Percentiles rank a stretch among this genome's conserved stretches.
These are phyloP conservation scores for Pelargonium cotyledonis DNA, from an alignment of 441 rosid species.

Conservation along the genomic window DNA sequence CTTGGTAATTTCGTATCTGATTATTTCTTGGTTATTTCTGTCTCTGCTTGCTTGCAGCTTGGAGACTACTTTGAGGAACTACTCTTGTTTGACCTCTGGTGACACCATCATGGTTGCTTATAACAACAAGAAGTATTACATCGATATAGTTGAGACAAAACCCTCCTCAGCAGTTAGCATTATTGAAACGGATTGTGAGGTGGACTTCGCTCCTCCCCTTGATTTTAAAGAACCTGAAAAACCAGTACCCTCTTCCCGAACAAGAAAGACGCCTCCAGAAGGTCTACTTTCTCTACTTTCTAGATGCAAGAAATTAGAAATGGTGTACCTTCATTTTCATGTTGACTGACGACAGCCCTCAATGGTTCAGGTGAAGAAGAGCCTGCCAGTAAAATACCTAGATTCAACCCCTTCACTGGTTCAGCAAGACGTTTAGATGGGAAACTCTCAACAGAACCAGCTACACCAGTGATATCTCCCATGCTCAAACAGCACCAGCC, in stretches of 20 bases:
- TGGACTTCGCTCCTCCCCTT: conserved; percentile 64
- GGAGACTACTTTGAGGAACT: conserved; percentile 60
- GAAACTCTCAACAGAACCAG: conserved; percentile 24
- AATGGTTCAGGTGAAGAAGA: conserved; percentile 37
- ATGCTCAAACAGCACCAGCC: conserved; percentile 21
- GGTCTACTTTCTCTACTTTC: not conserved
- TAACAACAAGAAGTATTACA: conserved; percentile 53
- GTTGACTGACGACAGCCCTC: not conserved
- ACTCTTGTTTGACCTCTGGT: conserved; percentile 61
- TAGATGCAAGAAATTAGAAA: too few species aligned
- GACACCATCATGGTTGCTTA: conserved; percentile 63
- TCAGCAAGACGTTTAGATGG: conserved; percentile 53
- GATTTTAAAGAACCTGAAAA: conserved; percentile 57
- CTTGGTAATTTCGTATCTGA: not conserved
- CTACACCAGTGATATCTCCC: conserved; percentile 18
- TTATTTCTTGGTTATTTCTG: conserved; percentile 2
- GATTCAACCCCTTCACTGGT: conserved; percentile 51
- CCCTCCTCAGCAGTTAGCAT: conserved; percentile 55
- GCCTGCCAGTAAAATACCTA: conserved; percentile 34
- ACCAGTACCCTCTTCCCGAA: conserved; percentile 23
- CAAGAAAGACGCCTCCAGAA: conserved; percentile 33
- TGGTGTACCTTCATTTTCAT: not conserved
- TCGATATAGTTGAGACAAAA: conserved; percentile 51
- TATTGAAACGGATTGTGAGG: conserved; percentile 67
- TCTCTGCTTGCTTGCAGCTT: conserved; percentile 33